Evolutionary conservation across 805 yeast species (phyloP).

Genomic region (Suhomyces vadensis): DNA sequence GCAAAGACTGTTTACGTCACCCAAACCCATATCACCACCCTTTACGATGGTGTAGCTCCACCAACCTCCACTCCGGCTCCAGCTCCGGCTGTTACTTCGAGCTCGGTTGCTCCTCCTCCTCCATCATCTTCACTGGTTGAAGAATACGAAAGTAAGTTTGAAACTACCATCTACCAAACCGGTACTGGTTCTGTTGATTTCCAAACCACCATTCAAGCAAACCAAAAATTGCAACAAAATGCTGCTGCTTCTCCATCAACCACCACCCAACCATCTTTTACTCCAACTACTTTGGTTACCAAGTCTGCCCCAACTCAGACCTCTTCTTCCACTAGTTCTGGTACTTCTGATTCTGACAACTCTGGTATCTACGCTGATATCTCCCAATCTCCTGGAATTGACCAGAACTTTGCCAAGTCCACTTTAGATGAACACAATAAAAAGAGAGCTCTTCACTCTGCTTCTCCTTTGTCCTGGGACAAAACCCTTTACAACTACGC

Average conservation of each 20-base stretch:
- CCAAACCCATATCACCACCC: slow-evolving; percentile 26
- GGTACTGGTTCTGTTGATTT: slow-evolving; percentile 1
- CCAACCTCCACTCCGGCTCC: slow-evolving; percentile 17
- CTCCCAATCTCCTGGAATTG: slow-evolving; percentile 14
- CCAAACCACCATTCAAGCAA: slow-evolving; percentile 17
- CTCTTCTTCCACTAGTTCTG: slow-evolving; percentile 17
- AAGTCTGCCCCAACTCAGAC: slow-evolving; percentile 14
- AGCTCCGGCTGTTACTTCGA: slow-evolving; percentile 11
- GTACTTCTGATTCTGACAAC: slow-evolving; percentile 16
- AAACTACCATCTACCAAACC: slow-evolving; percentile 1
- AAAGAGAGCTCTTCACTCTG: slow-evolving; percentile 55
- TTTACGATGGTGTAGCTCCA: slow-evolving; percentile 14
- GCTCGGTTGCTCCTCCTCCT: slow-evolving; percentile 14
- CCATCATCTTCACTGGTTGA: slow-evolving; percentile 6
- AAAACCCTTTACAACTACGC: slow-evolving; percentile 54
- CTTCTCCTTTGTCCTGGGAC: slow-evolving; percentile 57
- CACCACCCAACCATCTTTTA: slow-evolving; percentile 2
- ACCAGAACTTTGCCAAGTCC: slow-evolving; percentile 37
- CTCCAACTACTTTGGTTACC: slow-evolving; percentile 14
- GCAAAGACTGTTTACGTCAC: slow-evolving; percentile 32
- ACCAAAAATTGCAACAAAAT: slow-evolving; percentile 1
- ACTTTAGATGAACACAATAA: slow-evolving; percentile 64
- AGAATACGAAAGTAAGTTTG: slow-evolving; percentile 6
- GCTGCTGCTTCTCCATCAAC: slow-evolving; percentile 11
- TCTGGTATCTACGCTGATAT: slow-evolving; percentile 23